These are phyloP conservation scores for Aquanectria penicillioides DNA, from an alignment of 2,329 filamentous ascomycete species.

Conservation along the genomic window DNA sequence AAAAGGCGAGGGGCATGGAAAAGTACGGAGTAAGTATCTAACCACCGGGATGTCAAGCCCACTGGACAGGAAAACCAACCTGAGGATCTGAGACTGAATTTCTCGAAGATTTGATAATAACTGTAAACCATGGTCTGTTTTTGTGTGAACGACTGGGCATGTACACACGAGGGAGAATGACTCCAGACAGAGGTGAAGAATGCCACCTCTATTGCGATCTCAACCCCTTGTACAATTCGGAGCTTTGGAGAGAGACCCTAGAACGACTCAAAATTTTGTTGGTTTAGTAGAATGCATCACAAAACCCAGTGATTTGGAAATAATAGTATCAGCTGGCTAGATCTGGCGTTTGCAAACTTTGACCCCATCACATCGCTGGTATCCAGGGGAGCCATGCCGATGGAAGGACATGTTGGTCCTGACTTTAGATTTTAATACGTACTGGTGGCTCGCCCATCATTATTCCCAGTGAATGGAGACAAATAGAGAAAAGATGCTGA, in stretches of 20 bases:
- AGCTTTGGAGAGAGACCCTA: no score
- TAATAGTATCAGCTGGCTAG: neutral
- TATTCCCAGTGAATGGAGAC: no score
- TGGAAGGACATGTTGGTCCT: neutral
- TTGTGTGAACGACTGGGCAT: no score
- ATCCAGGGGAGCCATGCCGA: constrained; percentile 7
- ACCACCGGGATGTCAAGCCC: constrained; percentile 6
- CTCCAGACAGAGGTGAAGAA: no score
- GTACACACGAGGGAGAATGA: no score
- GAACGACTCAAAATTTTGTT: no score
- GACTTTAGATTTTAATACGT: neutral
- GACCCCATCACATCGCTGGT: neutral
- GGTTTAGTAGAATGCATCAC: neutral
- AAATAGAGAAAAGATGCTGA: constrained; percentile 6
- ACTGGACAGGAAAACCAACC: neutral
- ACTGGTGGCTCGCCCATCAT: neutral
- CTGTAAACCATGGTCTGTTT: no score
- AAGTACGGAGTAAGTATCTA: constrained; percentile 5
- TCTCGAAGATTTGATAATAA: no score
- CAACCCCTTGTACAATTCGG: no score
- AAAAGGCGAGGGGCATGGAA: neutral
- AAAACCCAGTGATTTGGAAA: neutral
- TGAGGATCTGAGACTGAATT: neutral
- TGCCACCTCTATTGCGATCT: no score
- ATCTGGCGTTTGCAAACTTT: neutral